Evolutionary conservation across 2,329 filamentous ascomycete species (phyloP).

Genomic region (Verticillium dahliae): DNA sequence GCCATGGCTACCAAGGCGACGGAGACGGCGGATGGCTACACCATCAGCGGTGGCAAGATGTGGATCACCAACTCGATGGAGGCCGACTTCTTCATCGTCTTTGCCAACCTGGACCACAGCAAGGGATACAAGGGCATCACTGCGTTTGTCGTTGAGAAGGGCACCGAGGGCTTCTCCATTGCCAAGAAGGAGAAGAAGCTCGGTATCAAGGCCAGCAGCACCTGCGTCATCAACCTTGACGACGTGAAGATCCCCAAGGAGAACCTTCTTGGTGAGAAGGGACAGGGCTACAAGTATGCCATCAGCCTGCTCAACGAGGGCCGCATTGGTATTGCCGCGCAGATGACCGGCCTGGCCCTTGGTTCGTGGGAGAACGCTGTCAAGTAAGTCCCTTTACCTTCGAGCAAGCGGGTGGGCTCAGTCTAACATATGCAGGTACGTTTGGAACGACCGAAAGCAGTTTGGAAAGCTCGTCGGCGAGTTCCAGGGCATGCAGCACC

Average conservation of each 20-base stretch:
- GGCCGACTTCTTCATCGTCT: conserved; percentile 92
- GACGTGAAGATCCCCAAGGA: conserved; percentile 85
- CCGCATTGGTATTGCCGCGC: conserved; percentile 93
- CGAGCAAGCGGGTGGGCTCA: not conserved
- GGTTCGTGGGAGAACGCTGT: conserved; percentile 95
- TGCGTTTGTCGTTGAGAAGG: conserved; percentile 92
- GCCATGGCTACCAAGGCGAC: conserved; percentile 86
- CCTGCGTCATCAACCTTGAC: conserved; percentile 95
- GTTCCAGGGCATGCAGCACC: conserved; percentile 99
- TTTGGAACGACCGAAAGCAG: conserved; percentile 97
- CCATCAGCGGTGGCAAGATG: conserved; percentile 92
- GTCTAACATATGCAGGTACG: conserved; percentile 51
- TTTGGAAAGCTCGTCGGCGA: conserved; percentile 90
- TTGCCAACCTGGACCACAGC: conserved; percentile 87
- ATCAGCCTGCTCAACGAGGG: conserved; percentile 93
- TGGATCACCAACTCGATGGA: conserved; percentile 99
- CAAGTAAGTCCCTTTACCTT: conserved; percentile 39
- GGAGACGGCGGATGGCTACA: conserved; percentile 77
- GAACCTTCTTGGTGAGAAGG: conserved; percentile 81
- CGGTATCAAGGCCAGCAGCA: conserved; percentile 90
- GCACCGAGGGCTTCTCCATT: conserved; percentile 80
- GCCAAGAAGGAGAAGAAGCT: conserved; percentile 99
- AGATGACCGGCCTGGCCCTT: conserved; percentile 95
- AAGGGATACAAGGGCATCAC: conserved; percentile 97
- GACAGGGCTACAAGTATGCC: conserved; percentile 96